Conservation (phyloP, 306 rosid species). For the Trifolium repens region DNA sequence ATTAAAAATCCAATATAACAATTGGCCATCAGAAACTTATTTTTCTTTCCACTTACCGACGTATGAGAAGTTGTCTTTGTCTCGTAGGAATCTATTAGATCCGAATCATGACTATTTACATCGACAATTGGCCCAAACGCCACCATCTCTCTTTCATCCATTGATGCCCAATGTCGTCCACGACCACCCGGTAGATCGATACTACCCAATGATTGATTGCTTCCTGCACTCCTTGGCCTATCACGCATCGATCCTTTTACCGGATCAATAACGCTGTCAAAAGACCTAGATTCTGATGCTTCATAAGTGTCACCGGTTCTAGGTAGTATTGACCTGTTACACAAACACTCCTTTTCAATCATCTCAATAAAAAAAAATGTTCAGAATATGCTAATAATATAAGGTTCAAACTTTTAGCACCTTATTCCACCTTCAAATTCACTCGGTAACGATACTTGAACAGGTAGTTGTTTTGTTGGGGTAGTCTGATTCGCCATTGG, state of each 20-base stretch:
- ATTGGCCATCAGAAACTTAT: constrained; percentile 1
- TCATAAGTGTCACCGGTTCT: constrained; percentile 44
- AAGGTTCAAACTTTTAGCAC: constrained; percentile 43
- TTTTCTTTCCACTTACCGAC: constrained; percentile 55
- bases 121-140: constrained; percentile 51
- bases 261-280: neutral
- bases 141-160: constrained; percentile 52
- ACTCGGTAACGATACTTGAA: constrained; percentile 37
- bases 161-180: constrained; percentile 44
- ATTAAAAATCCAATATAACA: neutral
- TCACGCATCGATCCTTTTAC: constrained; percentile 45
- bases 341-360: neutral
- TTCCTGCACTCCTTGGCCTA: constrained; percentile 55
- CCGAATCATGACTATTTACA: constrained; percentile 42
- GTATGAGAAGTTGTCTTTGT: constrained; percentile 42
- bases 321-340: constrained; percentile 42
- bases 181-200: constrained; percentile 41
- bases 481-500: constrained; percentile 48
- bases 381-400: constrained; percentile 6
- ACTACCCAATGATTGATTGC: constrained; percentile 48
- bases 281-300: constrained; percentile 46
- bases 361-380: constrained; percentile 17
- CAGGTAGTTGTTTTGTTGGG: constrained; percentile 52
- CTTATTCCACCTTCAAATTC: constrained; percentile 57
- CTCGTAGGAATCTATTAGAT: constrained; percentile 36